Conservation (phyloP, 2,329 filamentous ascomycete genomes). For the Neospermospora avenae region DNA sequence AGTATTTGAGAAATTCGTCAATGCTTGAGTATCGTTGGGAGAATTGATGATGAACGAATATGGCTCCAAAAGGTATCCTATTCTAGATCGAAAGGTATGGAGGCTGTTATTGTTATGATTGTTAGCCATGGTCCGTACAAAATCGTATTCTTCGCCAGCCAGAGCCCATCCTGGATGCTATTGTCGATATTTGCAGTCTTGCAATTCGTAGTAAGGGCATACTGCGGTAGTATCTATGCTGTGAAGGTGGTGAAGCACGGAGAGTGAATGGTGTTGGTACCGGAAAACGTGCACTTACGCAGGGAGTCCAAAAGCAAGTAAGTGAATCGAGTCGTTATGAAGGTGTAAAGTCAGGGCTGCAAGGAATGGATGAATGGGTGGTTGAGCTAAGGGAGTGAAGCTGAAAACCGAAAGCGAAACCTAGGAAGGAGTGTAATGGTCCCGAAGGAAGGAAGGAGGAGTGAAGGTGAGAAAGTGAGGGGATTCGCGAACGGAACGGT, state of each 20-base stretch:
- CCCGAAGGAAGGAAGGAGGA: constrained; percentile 34
- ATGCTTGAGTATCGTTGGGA: constrained; percentile 9
- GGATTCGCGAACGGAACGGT: constrained; percentile 6
- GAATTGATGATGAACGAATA: constrained; percentile 1
- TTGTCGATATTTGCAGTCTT: background rate
- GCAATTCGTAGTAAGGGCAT: background rate
- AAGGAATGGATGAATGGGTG: constrained; percentile 38
- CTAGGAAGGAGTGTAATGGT: constrained; percentile 34
- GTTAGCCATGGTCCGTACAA: constrained; percentile 9
- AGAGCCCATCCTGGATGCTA: background rate
- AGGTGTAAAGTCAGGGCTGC: constrained; percentile 5
- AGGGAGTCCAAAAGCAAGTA: constrained; percentile 18
- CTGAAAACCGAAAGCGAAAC: constrained; percentile 34
- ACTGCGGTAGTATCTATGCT: background rate
- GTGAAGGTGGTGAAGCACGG: background rate
- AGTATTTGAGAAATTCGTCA: constrained; percentile 7
- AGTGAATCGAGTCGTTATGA: constrained; percentile 9
- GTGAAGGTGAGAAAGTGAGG: constrained; percentile 6
- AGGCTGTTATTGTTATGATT: constrained; percentile 5
- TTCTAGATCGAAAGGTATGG: background rate
- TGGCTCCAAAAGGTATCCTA: constrained; percentile 9
- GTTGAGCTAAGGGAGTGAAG: constrained; percentile 44
- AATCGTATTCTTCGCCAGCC: background rate
- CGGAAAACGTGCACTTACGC: constrained; percentile 23
- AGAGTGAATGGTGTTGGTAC: background rate